Evolutionary conservation across 1,284 basidiomycete genomes (phyloP).

Genomic region (Hemileia vastatrix): DNA sequence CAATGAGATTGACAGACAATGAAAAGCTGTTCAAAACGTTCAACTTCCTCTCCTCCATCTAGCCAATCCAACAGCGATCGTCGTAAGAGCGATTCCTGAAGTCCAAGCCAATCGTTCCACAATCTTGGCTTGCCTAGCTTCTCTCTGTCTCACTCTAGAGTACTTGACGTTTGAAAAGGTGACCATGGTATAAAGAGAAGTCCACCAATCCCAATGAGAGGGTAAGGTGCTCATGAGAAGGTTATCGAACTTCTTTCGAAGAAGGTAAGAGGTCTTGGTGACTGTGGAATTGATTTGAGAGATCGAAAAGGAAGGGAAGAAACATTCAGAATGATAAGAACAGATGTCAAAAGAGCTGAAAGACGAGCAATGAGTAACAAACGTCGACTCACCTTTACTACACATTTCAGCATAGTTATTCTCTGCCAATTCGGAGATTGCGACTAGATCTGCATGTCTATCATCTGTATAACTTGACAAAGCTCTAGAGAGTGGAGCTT

Average conservation of each 20-base stretch:
- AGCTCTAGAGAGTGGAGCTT: no score
- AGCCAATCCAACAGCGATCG: conserved; percentile 6
- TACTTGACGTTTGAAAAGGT: conserved; percentile 18
- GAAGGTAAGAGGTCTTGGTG: conserved; percentile 29
- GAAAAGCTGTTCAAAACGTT: conserved; percentile 16
- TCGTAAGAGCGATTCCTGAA: not conserved
- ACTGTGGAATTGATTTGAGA: conserved; percentile 43
- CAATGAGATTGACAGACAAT: no score
- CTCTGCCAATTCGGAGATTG: conserved; percentile 84
- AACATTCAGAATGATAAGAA: not conserved
- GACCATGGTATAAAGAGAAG: conserved; percentile 12
- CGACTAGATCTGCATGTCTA: conserved; percentile 75
- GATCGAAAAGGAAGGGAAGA: no score
- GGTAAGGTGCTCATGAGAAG: conserved; percentile 64
- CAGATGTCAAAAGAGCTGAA: conserved; percentile 9
- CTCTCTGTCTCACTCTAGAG: conserved; percentile 7
- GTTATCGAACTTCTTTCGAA: conserved; percentile 47
- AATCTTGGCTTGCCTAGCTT: conserved; percentile 14
- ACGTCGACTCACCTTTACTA: conserved; percentile 16
- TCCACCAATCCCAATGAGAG: conserved; percentile 45
- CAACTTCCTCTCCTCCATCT: conserved; percentile 29
- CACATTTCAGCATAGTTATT: conserved; percentile 72
- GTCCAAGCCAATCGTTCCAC: conserved; percentile 8
- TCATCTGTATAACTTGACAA: conserved; percentile 59
- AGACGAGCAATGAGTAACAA: conserved; percentile 20